Conservation (phyloP, 306 rosid species). For the Prunus dulcis region DNA sequence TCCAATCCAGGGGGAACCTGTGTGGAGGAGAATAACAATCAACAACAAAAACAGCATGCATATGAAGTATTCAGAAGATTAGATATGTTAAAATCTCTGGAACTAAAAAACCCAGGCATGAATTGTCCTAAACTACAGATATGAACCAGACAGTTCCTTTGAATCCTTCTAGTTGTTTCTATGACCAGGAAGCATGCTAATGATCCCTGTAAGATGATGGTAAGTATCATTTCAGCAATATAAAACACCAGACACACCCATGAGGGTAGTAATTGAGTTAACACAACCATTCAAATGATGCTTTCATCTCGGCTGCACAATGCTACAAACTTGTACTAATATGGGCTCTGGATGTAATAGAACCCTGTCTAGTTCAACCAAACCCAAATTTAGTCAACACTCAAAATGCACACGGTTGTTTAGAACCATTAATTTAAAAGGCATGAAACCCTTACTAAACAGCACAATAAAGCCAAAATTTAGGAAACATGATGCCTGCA, state of each 20-base stretch:
- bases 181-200: not conserved
- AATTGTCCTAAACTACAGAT: not conserved
- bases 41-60: slow-evolving; percentile 4
- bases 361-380: slow-evolving; percentile 7
- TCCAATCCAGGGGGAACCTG: slow-evolving; percentile 69
- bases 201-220: not conserved
- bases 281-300: not conserved
- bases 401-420: not conserved
- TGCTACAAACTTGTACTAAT: not conserved
- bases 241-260: not conserved
- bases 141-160: not conserved
- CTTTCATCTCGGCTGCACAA: not conserved
- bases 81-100: not conserved
- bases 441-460: not conserved
- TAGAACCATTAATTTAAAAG: not conserved
- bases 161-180: not conserved
- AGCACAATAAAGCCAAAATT: not conserved
- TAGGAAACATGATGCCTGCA: not conserved
- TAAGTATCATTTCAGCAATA: not conserved
- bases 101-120: not conserved
- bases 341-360: not conserved
- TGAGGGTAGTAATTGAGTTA: not conserved
- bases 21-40: slow-evolving; percentile 23
- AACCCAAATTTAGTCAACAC: not conserved
- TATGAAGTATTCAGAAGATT: not conserved